Evolutionary conservation across 208 protist species (phyloP), one percentile per base, ranked within the genome.

Genomic region (Trypanosoma melophagium): DNA sequence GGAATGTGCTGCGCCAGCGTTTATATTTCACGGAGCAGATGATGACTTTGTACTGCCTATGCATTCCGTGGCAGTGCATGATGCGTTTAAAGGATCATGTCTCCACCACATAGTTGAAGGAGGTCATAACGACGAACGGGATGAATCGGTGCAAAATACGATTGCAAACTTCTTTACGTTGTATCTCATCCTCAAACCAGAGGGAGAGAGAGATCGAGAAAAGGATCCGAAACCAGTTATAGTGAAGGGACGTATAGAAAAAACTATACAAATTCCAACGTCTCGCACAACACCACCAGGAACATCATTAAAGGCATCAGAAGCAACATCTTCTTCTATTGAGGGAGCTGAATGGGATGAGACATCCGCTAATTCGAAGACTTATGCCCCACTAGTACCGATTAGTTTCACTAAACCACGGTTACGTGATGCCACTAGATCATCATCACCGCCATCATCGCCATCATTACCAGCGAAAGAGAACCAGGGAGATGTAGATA

Each of bases 111-210:
- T 96, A 12, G 81, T 97, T 8, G 77, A 83, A 0, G 97, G 95
- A 41, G 93, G 90, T 44, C 97, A 98, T 86, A 98, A 98, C 63
- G 85, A 88, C 65, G 81, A 94, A 44, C 83, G 97, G n/a, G 80
- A 80, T 22, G 69, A 81, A 14, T 77, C 86, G 17, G 86, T 95
- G 24, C 77, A 87, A n/a, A 69, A 94, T 21, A 69, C 82, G 12
- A 96, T 96, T 47, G 77, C 45, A 17, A 77, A 79, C 45, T 98
- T 98, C 67, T 86, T 98, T 51, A 75, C 42, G 14, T 71, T 94
- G 10, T 92, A 93, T 80, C 54, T 92, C 25, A 77, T 96, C 60
- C 79, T 87, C 31, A 94, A 93, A 58, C 80, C 79, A 10, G 25
- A 74, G 42, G 68, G 71, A 35, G 69, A 45, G 60, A 69, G 60